Evolutionary conservation across 768 basidiomycete genomes (phyloP).

Genomic region (Termitomyces sp.): DNA sequence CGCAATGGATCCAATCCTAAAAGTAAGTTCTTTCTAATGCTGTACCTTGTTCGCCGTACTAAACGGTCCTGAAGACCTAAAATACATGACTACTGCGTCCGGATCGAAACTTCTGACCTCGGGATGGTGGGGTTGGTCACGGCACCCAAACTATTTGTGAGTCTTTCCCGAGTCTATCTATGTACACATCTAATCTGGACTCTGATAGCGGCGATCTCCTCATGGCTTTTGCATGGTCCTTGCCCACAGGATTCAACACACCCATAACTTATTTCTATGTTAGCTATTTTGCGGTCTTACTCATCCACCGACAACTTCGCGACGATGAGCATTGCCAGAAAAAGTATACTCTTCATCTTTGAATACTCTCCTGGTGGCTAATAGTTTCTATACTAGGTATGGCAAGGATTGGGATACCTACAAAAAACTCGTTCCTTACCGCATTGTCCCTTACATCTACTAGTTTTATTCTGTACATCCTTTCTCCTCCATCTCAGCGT

Average conservation of each 20-base stretch:
- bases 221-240: constrained; percentile 90
- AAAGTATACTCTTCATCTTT: constrained; percentile 50
- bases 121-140: constrained; percentile 95
- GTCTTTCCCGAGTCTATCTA: constrained; percentile 15
- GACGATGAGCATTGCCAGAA: constrained; percentile 89
- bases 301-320: constrained; percentile 83
- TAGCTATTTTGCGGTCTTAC: constrained; percentile 80
- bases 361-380: not conserved
- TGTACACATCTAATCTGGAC: not conserved
- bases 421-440: constrained; percentile 77
- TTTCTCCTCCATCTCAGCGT: not conserved
- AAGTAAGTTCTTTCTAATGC: constrained; percentile 40
- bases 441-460: constrained; percentile 83
- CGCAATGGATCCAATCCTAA: constrained; percentile 91
- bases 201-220: constrained; percentile 35
- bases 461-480: constrained; percentile 19
- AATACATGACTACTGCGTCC: constrained; percentile 46
- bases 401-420: constrained; percentile 94
- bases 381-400: constrained; percentile 49
- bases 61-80: constrained; percentile 8
- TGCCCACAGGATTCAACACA: constrained; percentile 86
- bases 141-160: constrained; percentile 90
- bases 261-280: constrained; percentile 97
- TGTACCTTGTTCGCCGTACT: not conserved
- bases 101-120: constrained; percentile 90